Evolutionary conservation across 108 stramenopile genomes (phyloP), one percentile per base, ranked within the genome.

Genomic region (Nannochloropsis salina): DNA sequence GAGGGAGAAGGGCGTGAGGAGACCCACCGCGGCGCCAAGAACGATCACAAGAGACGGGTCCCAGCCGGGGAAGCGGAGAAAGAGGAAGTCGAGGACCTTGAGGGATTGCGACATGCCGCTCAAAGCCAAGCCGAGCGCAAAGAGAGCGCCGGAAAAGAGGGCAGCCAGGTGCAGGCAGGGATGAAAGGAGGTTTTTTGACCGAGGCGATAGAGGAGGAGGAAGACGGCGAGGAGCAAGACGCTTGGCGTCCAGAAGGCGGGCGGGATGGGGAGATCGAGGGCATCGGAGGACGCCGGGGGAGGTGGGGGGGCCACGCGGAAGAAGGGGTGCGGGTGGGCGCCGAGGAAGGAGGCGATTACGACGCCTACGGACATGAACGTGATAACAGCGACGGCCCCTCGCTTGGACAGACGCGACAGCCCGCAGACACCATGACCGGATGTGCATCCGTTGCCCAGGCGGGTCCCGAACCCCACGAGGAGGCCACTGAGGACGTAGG

Each of bases 381-480:
- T 89, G 21, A 85, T 10, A 8, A 93, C 94, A 3, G 96, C 96
- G 9, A 86, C 93, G 6, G 95, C 85, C 44, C 93, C 93, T 43
- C 96, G 93, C 10, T 80, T 81, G 83, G 94, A 94, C 21, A 92
- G 61, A 20, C 96, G 93, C 51, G 93, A 93, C 79, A 96, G 45
- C 42, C 97, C 97, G 85, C 95, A 95, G 81, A 96, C 92, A 6
- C 93, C 93, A 51, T 92, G 93, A 22, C 92, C 92, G n/a, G 85
- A 86, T 15, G 92, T 92, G 86, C 92, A 92, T 11, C 92, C 92
- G 20, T 31, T 85, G 3, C 86, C 90, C 11, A 90, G 31, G 21
- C 87, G 40, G 3, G 91, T 89, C 1, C 91, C 91, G 40, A 84
- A 82, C 22, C 91, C 91, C 18, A 91, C 90, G 3, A 92, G 88